Evolutionary conservation across 2,329 filamentous ascomycete species (phyloP).

Genomic region (Pseudogymnoascus sp.): DNA sequence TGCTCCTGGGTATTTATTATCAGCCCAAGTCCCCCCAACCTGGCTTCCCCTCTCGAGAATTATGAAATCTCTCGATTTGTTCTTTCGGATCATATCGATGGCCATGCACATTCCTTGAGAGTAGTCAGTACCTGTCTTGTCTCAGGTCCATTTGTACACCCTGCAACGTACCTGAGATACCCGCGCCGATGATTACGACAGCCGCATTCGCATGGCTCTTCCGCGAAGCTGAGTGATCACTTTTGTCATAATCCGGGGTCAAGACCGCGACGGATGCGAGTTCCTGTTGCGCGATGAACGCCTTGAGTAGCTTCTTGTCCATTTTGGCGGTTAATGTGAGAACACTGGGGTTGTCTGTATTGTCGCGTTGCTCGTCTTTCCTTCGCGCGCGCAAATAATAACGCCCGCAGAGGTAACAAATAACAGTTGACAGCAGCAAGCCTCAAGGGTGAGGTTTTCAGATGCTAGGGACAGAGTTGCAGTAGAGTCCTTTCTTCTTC

Average conservation of each 20-base stretch:
- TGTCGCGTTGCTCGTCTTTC: background rate
- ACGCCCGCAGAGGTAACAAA: background rate
- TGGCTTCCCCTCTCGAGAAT: constrained; percentile 47
- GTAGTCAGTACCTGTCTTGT: background rate
- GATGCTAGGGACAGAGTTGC: background rate
- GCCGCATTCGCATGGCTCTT: constrained; percentile 4
- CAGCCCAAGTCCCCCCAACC: constrained; percentile 46
- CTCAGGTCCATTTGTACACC: background rate
- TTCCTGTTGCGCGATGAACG: background rate
- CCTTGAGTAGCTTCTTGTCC: constrained; percentile 1
- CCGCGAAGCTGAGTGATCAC: background rate
- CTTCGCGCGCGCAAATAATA: background rate
- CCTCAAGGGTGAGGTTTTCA: background rate
- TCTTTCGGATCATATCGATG: constrained; percentile 47
- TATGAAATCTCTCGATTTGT: constrained; percentile 47
- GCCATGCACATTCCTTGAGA: constrained; percentile 45
- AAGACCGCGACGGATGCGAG: background rate
- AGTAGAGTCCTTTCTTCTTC: background rate
- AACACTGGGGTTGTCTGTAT: background rate
- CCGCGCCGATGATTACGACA: constrained; percentile 51
- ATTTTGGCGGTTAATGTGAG: background rate
- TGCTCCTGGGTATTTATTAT: constrained; percentile 49
- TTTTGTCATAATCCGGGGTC: constrained; percentile 3
- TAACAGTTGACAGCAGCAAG: background rate
- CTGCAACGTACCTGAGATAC: constrained; percentile 39